Evolutionary conservation across 2,329 filamentous ascomycete genomes (phyloP).

Genomic region (Tympanopsis confertula): DNA sequence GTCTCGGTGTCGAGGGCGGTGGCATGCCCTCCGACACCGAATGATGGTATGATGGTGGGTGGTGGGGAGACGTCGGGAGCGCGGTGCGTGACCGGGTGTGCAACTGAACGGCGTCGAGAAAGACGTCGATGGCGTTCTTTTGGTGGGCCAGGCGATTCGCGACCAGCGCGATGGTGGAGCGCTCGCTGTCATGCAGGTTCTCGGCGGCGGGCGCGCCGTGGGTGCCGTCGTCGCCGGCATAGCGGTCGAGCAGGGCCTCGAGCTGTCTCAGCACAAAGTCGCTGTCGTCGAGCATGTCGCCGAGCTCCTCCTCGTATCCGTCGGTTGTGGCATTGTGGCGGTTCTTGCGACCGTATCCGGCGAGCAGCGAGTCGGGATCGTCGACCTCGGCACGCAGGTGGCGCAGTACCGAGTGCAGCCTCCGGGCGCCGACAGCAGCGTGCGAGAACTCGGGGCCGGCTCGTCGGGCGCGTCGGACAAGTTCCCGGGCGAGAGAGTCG

Average conservation of each 20-base stretch:
- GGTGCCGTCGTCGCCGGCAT: slow-evolving; percentile 13
- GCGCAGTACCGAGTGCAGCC: not conserved
- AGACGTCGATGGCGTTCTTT: slow-evolving; percentile 38
- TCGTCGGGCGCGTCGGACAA: not conserved
- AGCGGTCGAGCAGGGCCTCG: slow-evolving; percentile 36
- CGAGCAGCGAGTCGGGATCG: slow-evolving; percentile 40
- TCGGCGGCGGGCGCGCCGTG: slow-evolving; percentile 9
- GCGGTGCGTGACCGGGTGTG: slow-evolving; percentile 32
- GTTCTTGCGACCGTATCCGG: not conserved
- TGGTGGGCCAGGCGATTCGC: slow-evolving; percentile 34
- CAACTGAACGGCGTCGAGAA: slow-evolving; percentile 45
- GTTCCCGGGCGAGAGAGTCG: not conserved
- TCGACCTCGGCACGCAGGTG: not conserved
- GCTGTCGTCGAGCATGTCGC: slow-evolving; percentile 39
- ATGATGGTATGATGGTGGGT: too few species aligned
- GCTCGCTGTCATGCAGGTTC: slow-evolving; percentile 14
- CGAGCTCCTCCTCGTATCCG: slow-evolving; percentile 35
- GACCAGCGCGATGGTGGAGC: slow-evolving; percentile 18
- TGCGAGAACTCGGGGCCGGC: not conserved
- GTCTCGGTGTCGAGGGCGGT: slow-evolving; percentile 8
- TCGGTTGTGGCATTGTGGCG: slow-evolving; percentile 25
- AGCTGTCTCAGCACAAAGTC: slow-evolving; percentile 42
- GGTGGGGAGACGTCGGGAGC: too few species aligned
- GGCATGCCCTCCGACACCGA: slow-evolving; percentile 5
- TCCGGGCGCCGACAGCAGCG: not conserved